Conservation (phyloP, 169 alveolate species). For the Plasmodium vinckei region DNA sequence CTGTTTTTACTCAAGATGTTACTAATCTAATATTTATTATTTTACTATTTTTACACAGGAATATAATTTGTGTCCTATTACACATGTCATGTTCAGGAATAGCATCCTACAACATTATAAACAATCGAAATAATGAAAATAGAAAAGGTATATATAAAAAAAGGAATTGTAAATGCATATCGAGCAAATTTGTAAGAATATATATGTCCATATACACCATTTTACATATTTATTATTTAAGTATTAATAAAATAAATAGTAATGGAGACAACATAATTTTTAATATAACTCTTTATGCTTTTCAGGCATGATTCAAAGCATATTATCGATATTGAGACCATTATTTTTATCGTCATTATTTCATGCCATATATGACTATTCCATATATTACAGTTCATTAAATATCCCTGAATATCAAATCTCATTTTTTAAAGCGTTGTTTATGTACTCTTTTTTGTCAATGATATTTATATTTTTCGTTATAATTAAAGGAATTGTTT, state of each 20-base stretch:
- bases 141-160: slow-evolving; percentile 10
- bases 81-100: slow-evolving; percentile 74
- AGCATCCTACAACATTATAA: slow-evolving; percentile 35
- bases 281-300: background rate
- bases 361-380: slow-evolving; percentile 71
- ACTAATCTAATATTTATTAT: background rate
- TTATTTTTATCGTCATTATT: slow-evolving; percentile 44
- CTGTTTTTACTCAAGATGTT: background rate
- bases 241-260: too few species aligned
- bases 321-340: slow-evolving; percentile 16
- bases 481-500: slow-evolving; percentile 1
- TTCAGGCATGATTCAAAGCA: slow-evolving; percentile 18
- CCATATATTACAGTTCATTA: slow-evolving; percentile 45
- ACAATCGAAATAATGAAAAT: slow-evolving; percentile 1
- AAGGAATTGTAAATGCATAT: background rate
- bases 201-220: too few species aligned
- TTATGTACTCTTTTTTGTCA: slow-evolving; percentile 24
- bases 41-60: slow-evolving; percentile 33
- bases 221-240: too few species aligned
- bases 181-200: background rate
- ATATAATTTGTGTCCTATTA: slow-evolving; percentile 53
- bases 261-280: too few species aligned
- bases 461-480: slow-evolving; percentile 41
- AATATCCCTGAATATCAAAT: slow-evolving; percentile 39
- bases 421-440: slow-evolving; percentile 28